Base-by-base conservation (phyloP, 2,329 filamentous ascomycete genomes). In the Ophiostoma novo-ulmi region DNA sequence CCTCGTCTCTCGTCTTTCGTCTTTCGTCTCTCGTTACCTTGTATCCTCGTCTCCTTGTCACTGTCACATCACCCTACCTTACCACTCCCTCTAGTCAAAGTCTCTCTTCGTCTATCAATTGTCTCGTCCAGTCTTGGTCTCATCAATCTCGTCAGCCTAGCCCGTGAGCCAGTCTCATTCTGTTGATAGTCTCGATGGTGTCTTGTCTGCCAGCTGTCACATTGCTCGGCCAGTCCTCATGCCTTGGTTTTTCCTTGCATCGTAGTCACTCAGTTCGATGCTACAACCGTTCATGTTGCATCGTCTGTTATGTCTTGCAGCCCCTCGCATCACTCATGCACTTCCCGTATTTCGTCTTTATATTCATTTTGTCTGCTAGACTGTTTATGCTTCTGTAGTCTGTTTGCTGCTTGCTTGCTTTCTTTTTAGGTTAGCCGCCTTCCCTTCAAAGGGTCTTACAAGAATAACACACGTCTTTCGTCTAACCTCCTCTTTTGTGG, bases 161-260 rank as follows among this genome's bases (percentile, higher is more conserved):
- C 13, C 14, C 31, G 31, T 31, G 31, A 20, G 6, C 41, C 41
- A 48, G 44, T 63, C 26, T 63, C 26, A 35, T 26, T 17, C 4
- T 48, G 44, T n/a, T 7, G 6, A 48, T 44, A 31, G 31, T 44
- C 39, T 10, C 39, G 11, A 6, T 52, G 31, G 20, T 63, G 58
- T 63, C 58, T 63, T 14, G 58, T 17, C 58, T 63, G 58, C 58
- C 58, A 63, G 58, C 58, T 63, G 58, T 63, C 58, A 63, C 58
- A 63, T 63, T 63, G 58, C 26, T 35, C 20, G 26, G 52, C 26
- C 58, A 35, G 11, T 35, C n/a, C 26, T 31, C 58, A 35, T 14
- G 26, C 26, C 26, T 35, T 61, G 55, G 22, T 36, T 31, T 14
- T 63, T 63, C 58, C 58, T 63, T 63, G 58, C 58, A 26, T 63